Conservation (phyloP, 495 filamentous ascomycete species). For the Penicillium robsamsonii region DNA sequence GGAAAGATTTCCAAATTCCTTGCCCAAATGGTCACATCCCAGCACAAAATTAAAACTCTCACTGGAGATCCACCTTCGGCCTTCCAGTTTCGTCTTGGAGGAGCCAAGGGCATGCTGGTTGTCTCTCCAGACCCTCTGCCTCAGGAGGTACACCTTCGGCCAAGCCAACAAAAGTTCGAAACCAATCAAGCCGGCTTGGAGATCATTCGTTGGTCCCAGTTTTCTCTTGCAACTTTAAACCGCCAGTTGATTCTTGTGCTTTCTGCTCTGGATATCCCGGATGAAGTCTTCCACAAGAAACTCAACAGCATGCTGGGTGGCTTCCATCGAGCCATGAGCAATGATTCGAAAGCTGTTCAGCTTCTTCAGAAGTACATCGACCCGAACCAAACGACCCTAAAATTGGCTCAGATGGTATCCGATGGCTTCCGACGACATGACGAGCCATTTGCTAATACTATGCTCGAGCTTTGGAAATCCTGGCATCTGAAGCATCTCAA, state of each 20-base stretch:
- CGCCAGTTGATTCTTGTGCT: conserved; percentile 85
- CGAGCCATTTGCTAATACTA: conserved; percentile 79
- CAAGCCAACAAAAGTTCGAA: conserved; percentile 86
- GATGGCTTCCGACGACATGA: conserved; percentile 72
- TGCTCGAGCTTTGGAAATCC: conserved; percentile 72
- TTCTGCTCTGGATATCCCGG: conserved; percentile 69
- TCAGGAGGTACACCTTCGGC: conserved; percentile 69
- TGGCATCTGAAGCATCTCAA: conserved; percentile 86
- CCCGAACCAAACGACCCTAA: conserved; percentile 75
- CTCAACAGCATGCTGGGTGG: conserved; percentile 60
- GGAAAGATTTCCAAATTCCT: conserved; percentile 84
- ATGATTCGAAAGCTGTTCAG: conserved; percentile 58
- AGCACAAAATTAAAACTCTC: conserved; percentile 55
- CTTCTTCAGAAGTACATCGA: conserved; percentile 76
- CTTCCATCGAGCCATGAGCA: conserved; percentile 65
- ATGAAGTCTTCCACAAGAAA: conserved; percentile 64
- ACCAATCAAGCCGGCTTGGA: conserved; percentile 70
- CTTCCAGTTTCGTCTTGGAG: conserved; percentile 88
- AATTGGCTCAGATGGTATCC: conserved; percentile 68
- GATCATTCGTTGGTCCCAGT: conserved; percentile 76
- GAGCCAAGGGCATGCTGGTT: conserved; percentile 85
- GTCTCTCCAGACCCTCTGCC: conserved; percentile 59
- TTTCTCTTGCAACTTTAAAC: conserved; percentile 75
- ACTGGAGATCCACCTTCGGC: conserved; percentile 63
- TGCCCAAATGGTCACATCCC: conserved; percentile 63